Evolutionary conservation across 768 basidiomycete genomes (phyloP), one percentile per base, ranked within the genome.

Genomic region (Chalciporus sphaerocephalus): DNA sequence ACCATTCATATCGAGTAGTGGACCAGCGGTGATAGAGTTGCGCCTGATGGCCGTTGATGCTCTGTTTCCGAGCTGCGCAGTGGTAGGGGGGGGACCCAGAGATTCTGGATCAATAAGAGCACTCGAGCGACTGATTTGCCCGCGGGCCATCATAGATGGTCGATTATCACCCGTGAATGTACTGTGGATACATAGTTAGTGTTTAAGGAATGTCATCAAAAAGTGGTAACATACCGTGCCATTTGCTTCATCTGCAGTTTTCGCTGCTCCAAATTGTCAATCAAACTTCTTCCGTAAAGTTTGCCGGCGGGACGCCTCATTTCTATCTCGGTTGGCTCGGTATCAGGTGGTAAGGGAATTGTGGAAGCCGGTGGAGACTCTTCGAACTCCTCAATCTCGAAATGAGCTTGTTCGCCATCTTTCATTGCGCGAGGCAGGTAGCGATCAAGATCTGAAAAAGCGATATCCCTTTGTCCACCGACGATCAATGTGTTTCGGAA

Each of bases 91-190:
- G 13, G 62, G 59, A 32, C 72, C 74, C 38, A 91, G 69, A 3
- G 77, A 69, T 32, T 76, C 70, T 15, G 85, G 83, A 60, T 92
- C 86, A 55, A 92, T 87, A 40, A 92, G 64, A 0, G 90, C 87
- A 54, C 77, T 82, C 11, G 78, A 62, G 16, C 78, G 81, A 46
- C 74, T 66, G 27, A 71, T 63, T 34, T 69, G 65, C 28, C 72
- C 70, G 50, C 92, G 79, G 25, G 83, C 79, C 92, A 95, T 94
- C 93, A 95, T 95, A 5, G 90, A 87, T 9, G 93, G 91, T 46
- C 92, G 74, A 52, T 86, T 76, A 58, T 96, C 93, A 12, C 93
- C 93, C 43, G 72, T 81, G 64, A 96, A 96, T 12, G 89, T 85
- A 44, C 93, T 95, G 17, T 30, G 27, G 38, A 40, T 37, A 21